Evolutionary conservation across 805 yeast genomes (phyloP).

Genomic region (Metschnikowia santaceciliae): DNA sequence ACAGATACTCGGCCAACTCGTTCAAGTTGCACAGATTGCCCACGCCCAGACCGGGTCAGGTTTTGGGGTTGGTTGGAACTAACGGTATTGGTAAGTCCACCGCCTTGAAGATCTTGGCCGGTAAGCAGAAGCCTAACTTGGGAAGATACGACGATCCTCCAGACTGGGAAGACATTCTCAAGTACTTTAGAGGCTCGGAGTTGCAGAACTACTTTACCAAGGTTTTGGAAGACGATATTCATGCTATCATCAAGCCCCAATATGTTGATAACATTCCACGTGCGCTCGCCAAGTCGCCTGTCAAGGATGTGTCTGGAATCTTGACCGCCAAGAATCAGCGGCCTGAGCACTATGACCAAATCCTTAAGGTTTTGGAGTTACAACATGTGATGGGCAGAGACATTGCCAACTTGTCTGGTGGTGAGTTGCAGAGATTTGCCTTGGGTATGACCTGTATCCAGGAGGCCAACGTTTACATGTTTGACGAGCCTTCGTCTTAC

Average conservation of each 20-base stretch:
- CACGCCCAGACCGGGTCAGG: constrained; percentile 99
- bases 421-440: constrained; percentile 97
- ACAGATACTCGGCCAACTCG: constrained; percentile 95
- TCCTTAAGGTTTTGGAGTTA: constrained; percentile 71
- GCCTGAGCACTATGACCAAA: constrained; percentile 57
- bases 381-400: constrained; percentile 79
- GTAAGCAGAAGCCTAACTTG: constrained; percentile 94
- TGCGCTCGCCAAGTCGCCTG: constrained; percentile 84
- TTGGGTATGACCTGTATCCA: constrained; percentile 97
- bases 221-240: constrained; percentile 87
- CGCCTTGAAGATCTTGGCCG: constrained; percentile 93
- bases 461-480: constrained; percentile 94
- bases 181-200: constrained; percentile 93
- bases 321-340: constrained; percentile 76
- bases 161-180: constrained; percentile 92
- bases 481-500: constrained; percentile 98
- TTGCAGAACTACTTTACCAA: constrained; percentile 94
- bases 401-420: constrained; percentile 88
- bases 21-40: constrained; percentile 97
- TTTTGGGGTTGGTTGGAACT: constrained; percentile 94
- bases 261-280: constrained; percentile 97
- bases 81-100: constrained; percentile 99
- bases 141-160: constrained; percentile 96
- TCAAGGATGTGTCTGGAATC: constrained; percentile 80
- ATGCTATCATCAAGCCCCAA: constrained; percentile 98